These are phyloP conservation scores for Rhinocladiella similis DNA, from an alignment of 2,329 filamentous ascomycete species.

Conservation along the genomic window DNA sequence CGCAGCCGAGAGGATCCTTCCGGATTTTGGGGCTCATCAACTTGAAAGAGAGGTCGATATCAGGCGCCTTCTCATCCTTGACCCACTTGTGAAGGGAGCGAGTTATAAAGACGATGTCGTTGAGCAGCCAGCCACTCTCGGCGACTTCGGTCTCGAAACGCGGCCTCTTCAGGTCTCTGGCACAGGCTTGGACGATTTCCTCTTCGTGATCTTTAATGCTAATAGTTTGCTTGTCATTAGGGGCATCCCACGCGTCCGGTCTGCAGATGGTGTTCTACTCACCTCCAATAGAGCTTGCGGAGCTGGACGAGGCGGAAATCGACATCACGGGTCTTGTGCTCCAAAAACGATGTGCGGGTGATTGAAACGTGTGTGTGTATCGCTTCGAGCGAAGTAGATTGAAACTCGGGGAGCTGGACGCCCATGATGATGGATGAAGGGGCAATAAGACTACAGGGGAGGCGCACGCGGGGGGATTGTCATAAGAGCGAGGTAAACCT, in stretches of 20 bases:
- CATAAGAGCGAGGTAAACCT: too few relatives aligned
- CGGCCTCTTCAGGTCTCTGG: slow-evolving; percentile 76
- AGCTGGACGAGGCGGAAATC: slow-evolving; percentile 83
- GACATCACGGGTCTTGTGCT: slow-evolving; percentile 78
- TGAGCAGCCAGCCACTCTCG: slow-evolving; percentile 76
- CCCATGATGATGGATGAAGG: too few relatives aligned
- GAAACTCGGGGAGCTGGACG: slow-evolving; percentile 51
- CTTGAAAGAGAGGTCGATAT: slow-evolving; percentile 68
- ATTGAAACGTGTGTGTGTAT: slow-evolving; percentile 63
- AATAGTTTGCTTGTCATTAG: too few relatives aligned
- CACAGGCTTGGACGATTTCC: slow-evolving; percentile 72
- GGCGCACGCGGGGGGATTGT: too few relatives aligned
- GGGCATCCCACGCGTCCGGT: too few relatives aligned
- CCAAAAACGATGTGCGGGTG: slow-evolving; percentile 68
- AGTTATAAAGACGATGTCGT: slow-evolving; percentile 76
- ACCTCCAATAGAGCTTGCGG: slow-evolving; percentile 92
- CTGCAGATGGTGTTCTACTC: too few relatives aligned
- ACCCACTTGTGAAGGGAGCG: slow-evolving; percentile 78
- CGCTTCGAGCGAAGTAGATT: slow-evolving; percentile 63
- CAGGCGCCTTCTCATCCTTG: slow-evolving; percentile 73
- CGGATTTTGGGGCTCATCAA: slow-evolving; percentile 72
- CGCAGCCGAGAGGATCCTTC: slow-evolving; percentile 83
- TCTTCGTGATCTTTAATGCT: slow-evolving; percentile 75
- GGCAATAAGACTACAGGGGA: too few relatives aligned
- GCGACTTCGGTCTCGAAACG: slow-evolving; percentile 70